These are phyloP conservation scores for Kurtzmaniella natalensis DNA, from an alignment of 1,139 yeast genomes.

Conservation along the genomic window DNA sequence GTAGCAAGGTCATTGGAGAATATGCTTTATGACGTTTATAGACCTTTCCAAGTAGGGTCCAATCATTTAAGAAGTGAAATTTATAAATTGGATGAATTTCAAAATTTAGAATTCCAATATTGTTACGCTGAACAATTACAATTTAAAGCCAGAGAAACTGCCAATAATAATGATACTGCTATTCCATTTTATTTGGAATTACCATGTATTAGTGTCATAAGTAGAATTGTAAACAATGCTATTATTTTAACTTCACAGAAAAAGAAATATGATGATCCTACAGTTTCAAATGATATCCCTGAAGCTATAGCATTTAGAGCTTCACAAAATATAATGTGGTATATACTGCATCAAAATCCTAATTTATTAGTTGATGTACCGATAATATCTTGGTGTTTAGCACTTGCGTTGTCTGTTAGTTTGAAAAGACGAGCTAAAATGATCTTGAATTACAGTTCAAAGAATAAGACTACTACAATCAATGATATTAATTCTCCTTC, in stretches of 20 bases:
- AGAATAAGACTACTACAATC: background rate
- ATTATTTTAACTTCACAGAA: conserved; percentile 25
- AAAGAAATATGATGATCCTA: conserved; percentile 22
- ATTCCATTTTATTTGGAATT: conserved; percentile 1
- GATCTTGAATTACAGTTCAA: conserved; percentile 2
- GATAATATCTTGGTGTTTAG: conserved; percentile 24
- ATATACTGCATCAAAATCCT: conserved; percentile 17
- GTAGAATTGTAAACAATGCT: conserved; percentile 24
- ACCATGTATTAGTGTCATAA: conserved; percentile 16
- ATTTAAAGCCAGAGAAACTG: background rate
- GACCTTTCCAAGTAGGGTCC: conserved; percentile 18
- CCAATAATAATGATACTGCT: background rate
- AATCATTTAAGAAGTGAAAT: conserved; percentile 14
- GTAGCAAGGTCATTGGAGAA: conserved; percentile 22
- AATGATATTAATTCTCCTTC: background rate
- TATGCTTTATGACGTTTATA: conserved; percentile 22
- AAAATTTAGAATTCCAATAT: conserved; percentile 21
- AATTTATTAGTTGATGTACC: conserved; percentile 23
- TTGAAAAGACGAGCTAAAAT: conserved; percentile 13
- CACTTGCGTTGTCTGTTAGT: conserved; percentile 18
- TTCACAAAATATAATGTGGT: conserved; percentile 24
- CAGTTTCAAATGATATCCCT: conserved; percentile 20
- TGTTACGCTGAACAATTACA: conserved; percentile 19
- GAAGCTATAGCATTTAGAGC: conserved; percentile 20
- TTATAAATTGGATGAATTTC: conserved; percentile 25